These are phyloP conservation scores for Ustilago crameri DNA, from an alignment of 1,284 basidiomycete genomes.

Conservation along the genomic window DNA sequence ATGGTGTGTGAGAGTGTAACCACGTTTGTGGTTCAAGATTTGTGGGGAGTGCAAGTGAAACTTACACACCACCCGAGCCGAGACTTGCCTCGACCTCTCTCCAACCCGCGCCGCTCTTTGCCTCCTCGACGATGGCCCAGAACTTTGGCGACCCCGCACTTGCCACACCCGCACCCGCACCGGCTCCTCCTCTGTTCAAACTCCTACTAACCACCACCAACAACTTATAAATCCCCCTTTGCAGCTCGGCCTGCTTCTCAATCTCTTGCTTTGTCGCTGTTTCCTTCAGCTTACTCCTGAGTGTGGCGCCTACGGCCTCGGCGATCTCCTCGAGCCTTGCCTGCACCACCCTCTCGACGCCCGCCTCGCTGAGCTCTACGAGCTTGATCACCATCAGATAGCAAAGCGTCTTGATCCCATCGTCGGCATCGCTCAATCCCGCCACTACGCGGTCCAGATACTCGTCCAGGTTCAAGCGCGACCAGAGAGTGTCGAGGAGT, in stretches of 20 bases:
- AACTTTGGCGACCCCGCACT: constrained; percentile 28
- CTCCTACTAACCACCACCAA: constrained; percentile 76
- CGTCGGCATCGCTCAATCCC: constrained; percentile 83
- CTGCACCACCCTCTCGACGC: constrained; percentile 77
- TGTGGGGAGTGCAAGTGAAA: not conserved
- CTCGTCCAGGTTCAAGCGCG: constrained; percentile 83
- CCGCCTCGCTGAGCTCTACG: constrained; percentile 74
- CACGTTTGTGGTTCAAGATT: not conserved
- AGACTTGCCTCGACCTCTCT: constrained; percentile 30
- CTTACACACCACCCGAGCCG: no score
- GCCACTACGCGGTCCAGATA: constrained; percentile 84
- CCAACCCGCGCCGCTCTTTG: constrained; percentile 25
- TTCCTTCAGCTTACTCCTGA: constrained; percentile 77
- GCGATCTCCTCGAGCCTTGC: constrained; percentile 88
- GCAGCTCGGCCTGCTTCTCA: constrained; percentile 90
- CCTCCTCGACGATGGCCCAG: constrained; percentile 24
- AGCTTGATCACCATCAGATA: constrained; percentile 95
- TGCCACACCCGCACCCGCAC: constrained; percentile 5
- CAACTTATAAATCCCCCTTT: constrained; percentile 85
- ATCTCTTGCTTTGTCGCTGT: constrained; percentile 94
- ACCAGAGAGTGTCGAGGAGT: constrained; percentile 87
- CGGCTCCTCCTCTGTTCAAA: constrained; percentile 7
- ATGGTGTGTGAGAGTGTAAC: not conserved
- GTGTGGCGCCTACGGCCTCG: constrained; percentile 82
- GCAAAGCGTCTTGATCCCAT: constrained; percentile 96